Conservation (phyloP, 2,329 filamentous ascomycete species). For the Amphichorda felina region DNA sequence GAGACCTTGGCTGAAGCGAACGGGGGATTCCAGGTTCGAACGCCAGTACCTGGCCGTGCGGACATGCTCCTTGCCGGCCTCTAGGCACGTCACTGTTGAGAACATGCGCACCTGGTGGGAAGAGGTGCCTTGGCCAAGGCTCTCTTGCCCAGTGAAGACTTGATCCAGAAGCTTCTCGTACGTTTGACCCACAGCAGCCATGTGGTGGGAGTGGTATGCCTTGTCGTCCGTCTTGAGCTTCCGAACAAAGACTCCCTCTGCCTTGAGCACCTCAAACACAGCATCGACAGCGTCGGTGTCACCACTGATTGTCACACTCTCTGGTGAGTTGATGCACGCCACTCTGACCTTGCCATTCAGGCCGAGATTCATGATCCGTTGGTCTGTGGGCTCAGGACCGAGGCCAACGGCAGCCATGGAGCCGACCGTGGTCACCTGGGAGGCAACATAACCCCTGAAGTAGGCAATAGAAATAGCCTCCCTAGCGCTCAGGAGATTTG, state of each 20-base stretch:
- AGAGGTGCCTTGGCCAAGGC: no score
- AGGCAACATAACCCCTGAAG: conserved; percentile 19
- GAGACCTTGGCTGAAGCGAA: conserved; percentile 6
- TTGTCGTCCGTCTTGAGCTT: conserved; percentile 21
- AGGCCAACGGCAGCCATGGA: conserved; percentile 28
- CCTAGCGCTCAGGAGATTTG: conserved; percentile 18
- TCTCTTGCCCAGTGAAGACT: conserved; percentile 11
- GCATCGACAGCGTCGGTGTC: conserved; percentile 7
- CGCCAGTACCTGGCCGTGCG: conserved; percentile 6
- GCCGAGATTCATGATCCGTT: conserved; percentile 11
- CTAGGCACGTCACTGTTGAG: not conserved
- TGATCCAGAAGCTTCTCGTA: conserved; percentile 9
- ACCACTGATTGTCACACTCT: conserved; percentile 23
- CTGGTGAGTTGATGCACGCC: conserved; percentile 25
- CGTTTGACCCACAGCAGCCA: conserved; percentile 12
- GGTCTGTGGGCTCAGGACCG: conserved; percentile 5
- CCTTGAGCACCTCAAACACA: conserved; percentile 3
- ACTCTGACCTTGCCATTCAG: conserved; percentile 15
- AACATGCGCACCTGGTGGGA: not conserved
- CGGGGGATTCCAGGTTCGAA: conserved; percentile 7
- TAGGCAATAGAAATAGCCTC: conserved; percentile 26
- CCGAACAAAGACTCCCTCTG: conserved; percentile 12
- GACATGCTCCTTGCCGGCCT: not conserved
- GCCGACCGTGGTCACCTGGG: conserved; percentile 6
- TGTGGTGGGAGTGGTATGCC: conserved; percentile 29